Percentiles rank a stretch among this genome's conserved stretches.
phyloP scores from a whole-genome alignment of 2,329 filamentous ascomycete species.

The Bipolaris sorokiniana region DNA sequence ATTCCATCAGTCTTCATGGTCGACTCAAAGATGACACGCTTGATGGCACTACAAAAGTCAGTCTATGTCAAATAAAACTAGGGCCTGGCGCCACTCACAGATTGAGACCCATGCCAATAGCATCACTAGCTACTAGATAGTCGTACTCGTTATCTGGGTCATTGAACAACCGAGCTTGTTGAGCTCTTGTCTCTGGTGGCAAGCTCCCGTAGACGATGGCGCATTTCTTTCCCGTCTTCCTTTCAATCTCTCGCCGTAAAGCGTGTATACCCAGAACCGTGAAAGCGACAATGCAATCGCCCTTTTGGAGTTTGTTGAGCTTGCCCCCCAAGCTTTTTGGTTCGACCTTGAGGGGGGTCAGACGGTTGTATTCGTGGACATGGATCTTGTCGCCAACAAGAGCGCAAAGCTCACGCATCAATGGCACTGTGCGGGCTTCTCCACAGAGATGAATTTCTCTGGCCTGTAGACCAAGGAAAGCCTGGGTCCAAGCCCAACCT shows the following conservation, averaged over 20 bases:
- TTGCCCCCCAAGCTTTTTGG: conserved; percentile 66
- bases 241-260: conserved; percentile 79
- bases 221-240: conserved; percentile 75
- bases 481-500: conserved; percentile 94
- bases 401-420: conserved; percentile 79
- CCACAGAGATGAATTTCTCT: conserved; percentile 93
- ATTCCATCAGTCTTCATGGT: conserved; percentile 73
- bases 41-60: conserved; percentile 66
- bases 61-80: conserved; percentile 4
- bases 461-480: conserved; percentile 83
- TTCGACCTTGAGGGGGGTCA: conserved; percentile 77
- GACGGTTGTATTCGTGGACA: conserved; percentile 80
- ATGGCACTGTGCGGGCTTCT: conserved; percentile 78
- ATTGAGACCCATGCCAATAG: conserved; percentile 97
- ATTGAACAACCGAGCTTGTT: conserved; percentile 93
- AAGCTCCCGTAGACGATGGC: conserved; percentile 92
- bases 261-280: conserved; percentile 81
- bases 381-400: conserved; percentile 81
- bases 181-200: conserved; percentile 88
- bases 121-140: conserved; percentile 89
- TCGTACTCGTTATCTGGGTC: conserved; percentile 96
- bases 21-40: conserved; percentile 85
- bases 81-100: conserved; percentile 60
- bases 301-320: conserved; percentile 76
- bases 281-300: conserved; percentile 89